Evolutionary conservation across 2,329 filamentous ascomycete genomes (phyloP).

Genomic region (Aspergillus sp.): DNA sequence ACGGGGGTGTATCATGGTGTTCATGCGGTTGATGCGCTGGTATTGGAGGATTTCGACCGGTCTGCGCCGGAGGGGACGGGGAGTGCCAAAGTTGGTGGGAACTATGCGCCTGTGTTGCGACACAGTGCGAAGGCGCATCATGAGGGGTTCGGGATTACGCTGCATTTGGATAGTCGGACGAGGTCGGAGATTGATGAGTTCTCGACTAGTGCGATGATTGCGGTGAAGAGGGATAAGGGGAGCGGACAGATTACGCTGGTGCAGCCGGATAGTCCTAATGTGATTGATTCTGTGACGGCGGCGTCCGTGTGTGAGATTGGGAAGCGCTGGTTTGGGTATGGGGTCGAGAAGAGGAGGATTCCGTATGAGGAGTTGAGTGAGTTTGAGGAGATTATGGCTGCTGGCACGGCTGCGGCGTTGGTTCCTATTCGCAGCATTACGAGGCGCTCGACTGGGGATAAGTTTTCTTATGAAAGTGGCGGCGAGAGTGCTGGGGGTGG

Average conservation of each 20-base stretch:
- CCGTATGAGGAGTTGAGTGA: conserved; percentile 60
- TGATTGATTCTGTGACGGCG: conserved; percentile 84
- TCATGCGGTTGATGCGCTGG: conserved; percentile 80
- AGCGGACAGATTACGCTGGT: conserved; percentile 66
- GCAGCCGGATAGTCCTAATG: conserved; percentile 82
- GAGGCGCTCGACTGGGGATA: conserved; percentile 58
- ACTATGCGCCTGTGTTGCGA: conserved; percentile 88
- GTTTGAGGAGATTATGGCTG: conserved; percentile 82
- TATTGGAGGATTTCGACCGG: conserved; percentile 91
- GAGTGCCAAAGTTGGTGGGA: conserved; percentile 90
- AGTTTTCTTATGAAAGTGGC: conserved; percentile 53
- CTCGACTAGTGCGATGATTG: conserved; percentile 90
- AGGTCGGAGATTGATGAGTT: conserved; percentile 92
- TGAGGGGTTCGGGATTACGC: conserved; percentile 87
- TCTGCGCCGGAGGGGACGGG: conserved; percentile 89
- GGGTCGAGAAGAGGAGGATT: conserved; percentile 70
- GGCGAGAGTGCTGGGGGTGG: conserved; percentile 52
- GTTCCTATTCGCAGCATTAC: conserved; percentile 93
- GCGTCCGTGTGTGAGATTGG: conserved; percentile 76
- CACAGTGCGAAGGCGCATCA: conserved; percentile 79
- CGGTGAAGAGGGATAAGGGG: conserved; percentile 62
- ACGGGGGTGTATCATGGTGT: conserved; percentile 93
- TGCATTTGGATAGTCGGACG: conserved; percentile 84
- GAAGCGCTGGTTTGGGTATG: conserved; percentile 71
- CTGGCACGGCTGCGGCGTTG: conserved; percentile 85